Base-by-base conservation (phyloP, 441 rosid genomes). In the Hura crepitans region DNA sequence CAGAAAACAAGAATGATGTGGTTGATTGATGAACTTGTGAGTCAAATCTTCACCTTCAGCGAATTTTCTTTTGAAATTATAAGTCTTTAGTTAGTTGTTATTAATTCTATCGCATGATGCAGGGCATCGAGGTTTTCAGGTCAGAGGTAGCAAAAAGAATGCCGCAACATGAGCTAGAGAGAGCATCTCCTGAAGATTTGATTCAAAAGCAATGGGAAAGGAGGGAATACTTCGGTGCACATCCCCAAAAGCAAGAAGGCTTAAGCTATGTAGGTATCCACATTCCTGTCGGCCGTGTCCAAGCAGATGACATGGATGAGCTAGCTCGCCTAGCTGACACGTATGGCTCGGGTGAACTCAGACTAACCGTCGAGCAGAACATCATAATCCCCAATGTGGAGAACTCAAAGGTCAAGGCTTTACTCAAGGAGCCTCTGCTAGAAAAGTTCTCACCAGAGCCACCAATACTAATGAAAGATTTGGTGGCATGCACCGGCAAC, bases 1-100 rank as follows among this genome's bases (percentile, higher is more conserved):
- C 98, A 94, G 61, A 94, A 81, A 79, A 91, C 97, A 0, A 86
- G 98, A 79, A 94, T 94, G 96, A 94, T 94, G 98, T 94, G 98
- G 97, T 73, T 94, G 70, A 88, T 94, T 43, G 96, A 94, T 65
- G 96, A n/a, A n/a, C n/a, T n/a, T n/a, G n/a, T n/a, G n/a, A n/a
- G n/a, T n/a, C n/a, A n/a, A n/a, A n/a, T n/a, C n/a, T n/a, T n/a
- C n/a, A n/a, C n/a, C n/a, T n/a, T n/a, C n/a, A n/a, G n/a, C n/a
- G n/a, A n/a, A n/a, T n/a, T n/a, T n/a, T n/a, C n/a, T n/a, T n/a
- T n/a, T n/a, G n/a, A n/a, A n/a, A n/a, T n/a, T n/a, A n/a, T n/a
- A n/a, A n/a, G n/a, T n/a, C n/a, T n/a, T n/a, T n/a, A n/a, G n/a
- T n/a, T n/a, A n/a, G n/a, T n/a, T n/a, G n/a, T n/a, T n/a, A n/a